Evolutionary conservation across 805 yeast species (phyloP).

Genomic region (Blastobotrys mokoenaii): DNA sequence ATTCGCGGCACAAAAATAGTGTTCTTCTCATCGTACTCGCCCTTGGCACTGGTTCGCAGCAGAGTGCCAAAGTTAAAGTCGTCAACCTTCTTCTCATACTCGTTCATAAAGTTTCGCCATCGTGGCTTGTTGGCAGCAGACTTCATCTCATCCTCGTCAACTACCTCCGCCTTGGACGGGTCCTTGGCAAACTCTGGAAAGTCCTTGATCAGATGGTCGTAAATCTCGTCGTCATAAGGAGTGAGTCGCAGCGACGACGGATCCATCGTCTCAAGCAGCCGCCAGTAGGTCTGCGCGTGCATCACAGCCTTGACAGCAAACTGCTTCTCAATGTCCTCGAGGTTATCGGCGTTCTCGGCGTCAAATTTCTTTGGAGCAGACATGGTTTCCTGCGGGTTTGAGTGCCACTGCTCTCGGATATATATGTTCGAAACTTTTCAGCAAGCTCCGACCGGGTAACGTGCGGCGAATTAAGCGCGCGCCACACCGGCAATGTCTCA

Average conservation of each 20-base stretch:
- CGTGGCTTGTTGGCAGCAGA: conserved; percentile 66
- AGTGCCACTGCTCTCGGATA: background rate
- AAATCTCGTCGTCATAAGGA: conserved; percentile 31
- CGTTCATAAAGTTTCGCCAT: conserved; percentile 84
- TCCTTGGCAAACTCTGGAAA: conserved; percentile 80
- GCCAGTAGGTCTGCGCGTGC: conserved; percentile 95
- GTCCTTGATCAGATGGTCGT: conserved; percentile 38
- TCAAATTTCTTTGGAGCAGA: conserved; percentile 35
- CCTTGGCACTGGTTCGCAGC: conserved; percentile 61
- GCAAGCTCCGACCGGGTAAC: too few species aligned
- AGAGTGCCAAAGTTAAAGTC: conserved; percentile 95
- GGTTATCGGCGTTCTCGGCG: conserved; percentile 88
- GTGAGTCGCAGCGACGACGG: conserved; percentile 65
- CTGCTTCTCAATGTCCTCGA: conserved; percentile 94
- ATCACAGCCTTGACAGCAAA: conserved; percentile 96
- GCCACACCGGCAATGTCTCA: too few species aligned
- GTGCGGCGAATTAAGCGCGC: too few species aligned
- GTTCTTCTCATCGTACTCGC: conserved; percentile 72
- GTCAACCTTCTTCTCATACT: conserved; percentile 70
- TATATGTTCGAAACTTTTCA: background rate
- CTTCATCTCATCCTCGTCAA: conserved; percentile 74
- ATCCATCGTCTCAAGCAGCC: conserved; percentile 56
- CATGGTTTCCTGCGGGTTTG: background rate
- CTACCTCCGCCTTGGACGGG: conserved; percentile 42
- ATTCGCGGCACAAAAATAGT: conserved; percentile 87